These are phyloP conservation scores for Lavandula angustifolia DNA, from an alignment of 257 asterid species.

Conservation along the genomic window DNA sequence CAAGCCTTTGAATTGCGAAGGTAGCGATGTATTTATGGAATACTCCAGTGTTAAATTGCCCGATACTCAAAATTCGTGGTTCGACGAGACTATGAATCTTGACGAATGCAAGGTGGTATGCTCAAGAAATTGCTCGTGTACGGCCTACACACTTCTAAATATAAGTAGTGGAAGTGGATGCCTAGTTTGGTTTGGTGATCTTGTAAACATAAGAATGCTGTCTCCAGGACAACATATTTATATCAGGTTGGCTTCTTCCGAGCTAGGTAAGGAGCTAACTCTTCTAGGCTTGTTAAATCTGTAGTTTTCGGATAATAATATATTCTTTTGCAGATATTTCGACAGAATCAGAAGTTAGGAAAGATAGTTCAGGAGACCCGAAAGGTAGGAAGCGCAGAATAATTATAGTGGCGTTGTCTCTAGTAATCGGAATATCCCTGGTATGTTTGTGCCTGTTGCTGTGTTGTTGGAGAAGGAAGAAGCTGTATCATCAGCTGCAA, in stretches of 20 bases:
- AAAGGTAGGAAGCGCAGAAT: constrained; percentile 1
- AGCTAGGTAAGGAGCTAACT: constrained; percentile 19
- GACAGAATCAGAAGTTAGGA: too few relatives aligned
- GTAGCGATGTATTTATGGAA: constrained; percentile 10
- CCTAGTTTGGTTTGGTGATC: constrained; percentile 28
- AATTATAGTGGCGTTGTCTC: constrained; percentile 6
- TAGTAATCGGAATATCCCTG: constrained; percentile 9
- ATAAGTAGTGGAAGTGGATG: constrained; percentile 34
- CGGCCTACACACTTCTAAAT: constrained; percentile 36
- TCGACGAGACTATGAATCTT: constrained; percentile 26
- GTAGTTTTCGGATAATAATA: too few relatives aligned
- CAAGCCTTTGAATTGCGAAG: constrained; percentile 3
- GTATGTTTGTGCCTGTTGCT: constrained; percentile 20
- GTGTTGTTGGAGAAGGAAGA: constrained; percentile 14
- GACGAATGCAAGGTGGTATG: constrained; percentile 16
- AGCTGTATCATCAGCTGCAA: background rate
- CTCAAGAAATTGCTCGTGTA: constrained; percentile 35
- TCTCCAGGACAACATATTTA: constrained; percentile 13
- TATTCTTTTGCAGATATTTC: too few relatives aligned
- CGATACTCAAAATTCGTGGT: constrained; percentile 26
- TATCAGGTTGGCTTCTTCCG: constrained; percentile 31
- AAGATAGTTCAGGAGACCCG: background rate
- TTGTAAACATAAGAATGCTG: background rate
- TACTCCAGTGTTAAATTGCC: constrained; percentile 17
- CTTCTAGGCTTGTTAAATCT: too few relatives aligned